phyloP scores from a whole-genome alignment of 768 basidiomycete genomes.

The Ramaria rubella region DNA sequence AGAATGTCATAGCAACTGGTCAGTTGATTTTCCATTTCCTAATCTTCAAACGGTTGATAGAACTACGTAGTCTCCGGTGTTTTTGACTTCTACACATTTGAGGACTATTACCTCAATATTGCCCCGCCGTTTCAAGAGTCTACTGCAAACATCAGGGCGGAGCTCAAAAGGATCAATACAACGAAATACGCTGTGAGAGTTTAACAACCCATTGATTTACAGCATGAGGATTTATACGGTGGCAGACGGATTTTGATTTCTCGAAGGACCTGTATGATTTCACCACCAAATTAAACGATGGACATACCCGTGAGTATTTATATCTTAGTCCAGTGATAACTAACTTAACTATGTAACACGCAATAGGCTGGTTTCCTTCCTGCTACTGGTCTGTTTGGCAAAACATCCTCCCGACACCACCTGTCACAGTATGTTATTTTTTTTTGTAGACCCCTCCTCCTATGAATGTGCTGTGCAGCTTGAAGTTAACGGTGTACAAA shows the following conservation, averaged over 20 bases:
- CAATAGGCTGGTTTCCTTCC: slow-evolving; percentile 46
- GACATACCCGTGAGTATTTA: slow-evolving; percentile 47
- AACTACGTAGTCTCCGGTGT: slow-evolving; percentile 36
- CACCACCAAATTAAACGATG: slow-evolving; percentile 52
- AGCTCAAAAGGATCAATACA: slow-evolving; percentile 40
- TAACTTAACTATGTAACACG: no score
- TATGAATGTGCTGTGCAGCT: slow-evolving; percentile 42
- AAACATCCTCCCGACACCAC: slow-evolving; percentile 18
- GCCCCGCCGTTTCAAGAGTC: slow-evolving; percentile 47
- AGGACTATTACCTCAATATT: slow-evolving; percentile 43
- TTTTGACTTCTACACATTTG: slow-evolving; percentile 47
- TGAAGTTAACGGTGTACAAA: slow-evolving; percentile 38
- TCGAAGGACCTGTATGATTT: slow-evolving; percentile 51
- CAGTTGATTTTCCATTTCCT: neutral
- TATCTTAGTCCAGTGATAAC: neutral
- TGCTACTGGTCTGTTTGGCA: slow-evolving; percentile 48
- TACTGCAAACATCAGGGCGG: slow-evolving; percentile 46
- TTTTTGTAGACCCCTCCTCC: neutral
- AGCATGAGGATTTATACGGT: neutral
- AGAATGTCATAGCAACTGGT: slow-evolving; percentile 40
- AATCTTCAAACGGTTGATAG: neutral
- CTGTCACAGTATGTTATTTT: slow-evolving; percentile 17
- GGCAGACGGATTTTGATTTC: slow-evolving; percentile 61
- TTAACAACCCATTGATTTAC: neutral
- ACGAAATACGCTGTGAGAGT: slow-evolving; percentile 41